Base-by-base conservation (phyloP, 768 basidiomycete species). In the Mycena belliarum region DNA sequence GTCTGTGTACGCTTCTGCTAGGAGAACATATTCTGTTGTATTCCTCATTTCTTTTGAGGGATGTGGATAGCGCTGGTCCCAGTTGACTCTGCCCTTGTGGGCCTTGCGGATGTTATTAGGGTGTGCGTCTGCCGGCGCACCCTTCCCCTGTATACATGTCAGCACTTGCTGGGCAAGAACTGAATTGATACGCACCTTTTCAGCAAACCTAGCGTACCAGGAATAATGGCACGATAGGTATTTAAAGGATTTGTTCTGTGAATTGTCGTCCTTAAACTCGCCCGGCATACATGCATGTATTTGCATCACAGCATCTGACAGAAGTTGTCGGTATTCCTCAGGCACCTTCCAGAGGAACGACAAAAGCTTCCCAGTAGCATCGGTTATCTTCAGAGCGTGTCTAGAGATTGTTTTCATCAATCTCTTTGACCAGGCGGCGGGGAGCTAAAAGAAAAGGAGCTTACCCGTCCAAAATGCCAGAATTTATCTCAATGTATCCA, bases 1-100 rank as follows among this genome's bases (percentile, higher is more conserved):
- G 5, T 52, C 57, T 1, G 46, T 42, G 20, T 48, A 59, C 0
- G 57, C 57, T 10, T 59, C 57, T 4, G 43, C 57, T 18, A 59
- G 45, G 1, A 53, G 14, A 0, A 29, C 14, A 14, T 37, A 59
- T 6, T 51, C 49, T 6, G 12, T 11, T 3, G 41, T 28, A 10
- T 28, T 50, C 23, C 37, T 24, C 43, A 57, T 57, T 7, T 51
- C 49, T 24, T 50, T 51, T 1, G 49, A 57, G 5, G 15, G 21
- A 16, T 51, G 42, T 1, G 55, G 49, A 14, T 35, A 18, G 1
- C 55, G 40, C 32, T 57, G 55, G 2, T 15, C 20, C 6, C 50
- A 50, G 33, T 57, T 57, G 18, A 38, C 25, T 2, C 42, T 21
- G 1, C 55, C 55, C 11, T 23, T 18, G 14, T 51, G 49, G 10